phyloP scores from a whole-genome alignment of 306 rosid genomes.

The Bauhinia variegata region DNA sequence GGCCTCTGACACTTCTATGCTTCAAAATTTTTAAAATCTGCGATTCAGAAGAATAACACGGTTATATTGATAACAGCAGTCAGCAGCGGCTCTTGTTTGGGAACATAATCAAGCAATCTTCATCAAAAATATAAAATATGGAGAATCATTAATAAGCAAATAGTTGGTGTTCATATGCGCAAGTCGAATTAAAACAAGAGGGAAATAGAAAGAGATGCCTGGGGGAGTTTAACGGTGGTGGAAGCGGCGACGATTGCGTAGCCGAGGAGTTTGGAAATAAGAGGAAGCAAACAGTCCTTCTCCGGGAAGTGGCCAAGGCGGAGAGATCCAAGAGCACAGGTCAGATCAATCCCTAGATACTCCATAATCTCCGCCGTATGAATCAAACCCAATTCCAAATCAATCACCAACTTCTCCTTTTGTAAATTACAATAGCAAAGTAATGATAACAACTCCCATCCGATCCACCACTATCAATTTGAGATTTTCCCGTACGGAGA shows the following conservation, averaged over 20 bases:
- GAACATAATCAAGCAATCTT: neutral
- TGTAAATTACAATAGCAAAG: neutral
- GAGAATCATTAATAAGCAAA: no score
- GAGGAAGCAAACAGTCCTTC: constrained; percentile 88
- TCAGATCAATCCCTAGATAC: constrained; percentile 61
- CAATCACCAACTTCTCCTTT: neutral
- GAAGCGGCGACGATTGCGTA: constrained; percentile 98
- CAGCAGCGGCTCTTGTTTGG: neutral
- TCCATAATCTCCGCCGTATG: constrained; percentile 23
- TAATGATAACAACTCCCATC: no score
- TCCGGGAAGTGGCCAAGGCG: constrained; percentile 73
- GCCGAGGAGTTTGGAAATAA: constrained; percentile 93
- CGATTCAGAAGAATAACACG: constrained; percentile 20
- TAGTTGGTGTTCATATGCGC: neutral
- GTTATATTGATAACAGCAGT: neutral
- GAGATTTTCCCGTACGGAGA: no score
- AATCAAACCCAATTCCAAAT: neutral
- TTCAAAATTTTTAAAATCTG: constrained; percentile 83
- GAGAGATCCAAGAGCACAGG: constrained; percentile 76
- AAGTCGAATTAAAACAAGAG: neutral
- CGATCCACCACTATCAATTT: no score
- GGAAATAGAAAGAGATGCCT: constrained; percentile 47
- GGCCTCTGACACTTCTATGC: constrained; percentile 79
- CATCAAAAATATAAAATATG: neutral
- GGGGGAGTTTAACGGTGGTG: constrained; percentile 98